A percentile compares a stretch with the other conserved stretches of the same genome.
phyloP scores from a whole-genome alignment of 2,329 filamentous ascomycete genomes.

The Achaetomium macrosporum region DNA sequence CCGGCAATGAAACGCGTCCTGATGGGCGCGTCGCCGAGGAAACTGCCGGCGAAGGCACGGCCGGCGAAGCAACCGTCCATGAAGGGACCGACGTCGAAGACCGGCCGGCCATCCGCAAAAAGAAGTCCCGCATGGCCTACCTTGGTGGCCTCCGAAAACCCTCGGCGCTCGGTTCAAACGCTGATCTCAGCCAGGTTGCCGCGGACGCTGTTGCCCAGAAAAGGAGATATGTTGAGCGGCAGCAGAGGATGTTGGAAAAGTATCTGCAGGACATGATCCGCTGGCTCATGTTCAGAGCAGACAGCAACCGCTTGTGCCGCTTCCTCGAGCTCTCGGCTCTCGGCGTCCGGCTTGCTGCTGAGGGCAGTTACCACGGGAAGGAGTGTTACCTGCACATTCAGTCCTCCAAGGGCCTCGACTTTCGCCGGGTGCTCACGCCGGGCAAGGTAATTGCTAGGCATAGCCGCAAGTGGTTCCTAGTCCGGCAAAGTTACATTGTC shows the following conservation, averaged over 20 bases:
- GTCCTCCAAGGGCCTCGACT: slow-evolving; percentile 82
- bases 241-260: slow-evolving; percentile 77
- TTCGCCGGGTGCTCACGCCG: slow-evolving; percentile 73
- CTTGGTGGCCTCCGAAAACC: slow-evolving; percentile 49
- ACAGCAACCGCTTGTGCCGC: slow-evolving; percentile 92
- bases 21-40: slow-evolving; percentile 6
- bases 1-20: background rate
- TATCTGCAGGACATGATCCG: slow-evolving; percentile 92
- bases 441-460: slow-evolving; percentile 75
- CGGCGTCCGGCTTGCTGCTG: slow-evolving; percentile 86
- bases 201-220: slow-evolving; percentile 51
- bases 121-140: slow-evolving; percentile 48
- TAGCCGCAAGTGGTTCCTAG: slow-evolving; percentile 92
- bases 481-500: slow-evolving; percentile 95
- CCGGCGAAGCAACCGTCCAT: slow-evolving; percentile 38
- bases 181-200: slow-evolving; percentile 39
- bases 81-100: slow-evolving; percentile 60
- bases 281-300: slow-evolving; percentile 93
- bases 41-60: slow-evolving; percentile 34
- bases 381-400: slow-evolving; percentile 92
- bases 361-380: slow-evolving; percentile 96
- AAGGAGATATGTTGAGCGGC: slow-evolving; percentile 68
- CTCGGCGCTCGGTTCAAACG: slow-evolving; percentile 41
- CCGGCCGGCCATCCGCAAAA: slow-evolving; percentile 35
- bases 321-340: slow-evolving; percentile 93